These are phyloP conservation scores for Aspergillus pseudotamarii DNA, from an alignment of 2,329 filamentous ascomycete genomes.

Conservation along the genomic window DNA sequence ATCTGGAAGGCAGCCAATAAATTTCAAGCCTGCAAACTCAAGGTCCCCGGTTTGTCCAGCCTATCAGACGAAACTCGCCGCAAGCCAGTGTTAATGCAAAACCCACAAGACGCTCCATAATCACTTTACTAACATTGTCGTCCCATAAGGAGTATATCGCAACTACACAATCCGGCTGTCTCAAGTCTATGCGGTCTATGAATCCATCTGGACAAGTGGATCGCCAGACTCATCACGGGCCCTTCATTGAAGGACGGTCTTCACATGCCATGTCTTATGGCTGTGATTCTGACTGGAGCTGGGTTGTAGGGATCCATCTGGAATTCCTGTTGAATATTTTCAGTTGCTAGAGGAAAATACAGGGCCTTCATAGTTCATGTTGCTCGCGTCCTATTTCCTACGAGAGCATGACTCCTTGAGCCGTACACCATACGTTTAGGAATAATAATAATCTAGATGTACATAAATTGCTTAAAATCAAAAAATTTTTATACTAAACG, in stretches of 20 bases:
- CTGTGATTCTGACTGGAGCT: conserved; percentile 44
- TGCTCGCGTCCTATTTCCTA: conserved; percentile 34
- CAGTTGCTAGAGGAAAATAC: conserved; percentile 42
- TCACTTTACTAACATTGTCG: not conserved
- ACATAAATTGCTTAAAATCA: conserved; percentile 3
- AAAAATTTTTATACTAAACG: not conserved
- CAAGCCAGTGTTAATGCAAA: not conserved
- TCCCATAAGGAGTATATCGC: conserved; percentile 17
- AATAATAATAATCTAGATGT: not conserved
- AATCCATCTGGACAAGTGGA: conserved; percentile 7
- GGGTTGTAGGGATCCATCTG: conserved; percentile 30
- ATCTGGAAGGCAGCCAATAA: not conserved
- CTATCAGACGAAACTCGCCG: not conserved
- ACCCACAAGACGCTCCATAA: not conserved
- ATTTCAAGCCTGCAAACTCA: not conserved
- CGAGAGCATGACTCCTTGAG: conserved; percentile 52
- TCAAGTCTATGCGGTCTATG: conserved; percentile 21
- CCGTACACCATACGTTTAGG: not conserved
- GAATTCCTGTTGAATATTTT: conserved; percentile 12
- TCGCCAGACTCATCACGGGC: conserved; percentile 29
- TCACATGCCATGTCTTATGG: conserved; percentile 46
- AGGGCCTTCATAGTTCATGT: conserved; percentile 53
- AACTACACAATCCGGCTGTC: conserved; percentile 42
- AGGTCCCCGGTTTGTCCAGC: not conserved
- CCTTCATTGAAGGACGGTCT: conserved; percentile 40